phyloP scores from a whole-genome alignment of 2,329 filamentous ascomycete genomes.

The Colletotrichum sp. region DNA sequence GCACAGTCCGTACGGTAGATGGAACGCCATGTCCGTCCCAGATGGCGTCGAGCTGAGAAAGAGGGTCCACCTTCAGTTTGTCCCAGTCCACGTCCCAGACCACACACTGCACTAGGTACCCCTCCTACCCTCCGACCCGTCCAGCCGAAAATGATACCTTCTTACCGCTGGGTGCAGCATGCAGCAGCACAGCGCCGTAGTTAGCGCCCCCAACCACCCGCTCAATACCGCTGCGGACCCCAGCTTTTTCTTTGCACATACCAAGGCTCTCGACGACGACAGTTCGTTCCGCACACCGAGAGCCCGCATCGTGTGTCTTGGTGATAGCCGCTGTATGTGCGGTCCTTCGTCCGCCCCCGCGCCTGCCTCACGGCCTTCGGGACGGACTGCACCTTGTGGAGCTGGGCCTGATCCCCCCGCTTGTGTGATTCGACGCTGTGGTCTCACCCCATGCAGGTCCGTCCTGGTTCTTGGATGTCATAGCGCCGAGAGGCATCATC shows the following conservation, averaged over 20 bases:
- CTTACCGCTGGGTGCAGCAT: not conserved
- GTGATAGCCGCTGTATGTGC: not conserved
- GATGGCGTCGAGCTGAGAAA: not conserved
- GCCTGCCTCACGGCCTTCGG: not conserved
- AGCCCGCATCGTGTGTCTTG: not conserved
- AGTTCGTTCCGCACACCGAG: not conserved
- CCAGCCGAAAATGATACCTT: not conserved
- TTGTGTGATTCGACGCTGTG: slow-evolving; percentile 2
- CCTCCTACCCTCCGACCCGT: not conserved
- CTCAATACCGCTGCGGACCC: not conserved
- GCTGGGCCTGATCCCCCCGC: not conserved
- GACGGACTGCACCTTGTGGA: not conserved
- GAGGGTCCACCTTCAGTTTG: not conserved
- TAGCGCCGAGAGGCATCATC: slow-evolving; percentile 14
- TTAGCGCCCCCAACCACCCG: not conserved
- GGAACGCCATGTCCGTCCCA: not conserved
- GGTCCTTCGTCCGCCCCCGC: not conserved
- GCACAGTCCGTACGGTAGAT: not conserved
- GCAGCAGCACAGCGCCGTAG: not conserved
- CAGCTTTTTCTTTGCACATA: not conserved
- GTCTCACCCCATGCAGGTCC: slow-evolving; percentile 10
- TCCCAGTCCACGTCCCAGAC: not conserved
- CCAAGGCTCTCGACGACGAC: not conserved
- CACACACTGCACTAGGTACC: not conserved
- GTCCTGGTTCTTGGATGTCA: slow-evolving; percentile 5